Conservation (phyloP, 352 stramenopile genomes). For the Phytophthora aleatoria region DNA sequence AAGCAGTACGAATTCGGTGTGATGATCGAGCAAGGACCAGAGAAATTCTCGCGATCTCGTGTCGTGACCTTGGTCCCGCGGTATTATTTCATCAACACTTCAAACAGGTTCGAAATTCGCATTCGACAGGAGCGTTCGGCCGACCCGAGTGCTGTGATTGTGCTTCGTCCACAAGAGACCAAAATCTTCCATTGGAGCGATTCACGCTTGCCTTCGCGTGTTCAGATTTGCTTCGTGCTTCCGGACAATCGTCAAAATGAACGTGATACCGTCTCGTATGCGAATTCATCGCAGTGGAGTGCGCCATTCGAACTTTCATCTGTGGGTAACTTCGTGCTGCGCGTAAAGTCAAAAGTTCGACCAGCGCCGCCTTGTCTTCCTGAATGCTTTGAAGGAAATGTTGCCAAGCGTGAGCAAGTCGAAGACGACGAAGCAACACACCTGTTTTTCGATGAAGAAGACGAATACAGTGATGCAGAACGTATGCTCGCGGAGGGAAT, state of each 20-base stretch:
- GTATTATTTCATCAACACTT: conserved; percentile 86
- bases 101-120: conserved; percentile 62
- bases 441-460: conserved; percentile 43
- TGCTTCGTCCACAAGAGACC: conserved; percentile 60
- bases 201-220: conserved; percentile 58
- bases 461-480: conserved; percentile 43
- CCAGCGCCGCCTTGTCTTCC: conserved; percentile 44
- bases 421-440: conserved; percentile 37
- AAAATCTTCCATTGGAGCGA: conserved; percentile 84
- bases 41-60: conserved; percentile 75
- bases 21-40: conserved; percentile 82
- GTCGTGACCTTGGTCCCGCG: conserved; percentile 81
- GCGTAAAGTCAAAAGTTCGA: conserved; percentile 63
- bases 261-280: conserved; percentile 31
- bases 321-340: conserved; percentile 81
- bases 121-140: conserved; percentile 67
- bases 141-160: conserved; percentile 39
- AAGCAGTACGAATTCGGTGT: conserved; percentile 88
- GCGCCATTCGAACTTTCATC: conserved; percentile 79
- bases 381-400: conserved; percentile 49
- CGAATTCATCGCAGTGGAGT: conserved; percentile 72
- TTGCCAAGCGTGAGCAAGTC: conserved; percentile 15
- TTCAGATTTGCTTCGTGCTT: conserved; percentile 77
- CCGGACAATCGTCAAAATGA: conserved; percentile 31
- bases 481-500: conserved; percentile 43